Conservation (phyloP, 2,329 filamentous ascomycete genomes). For the Pseudogymnoascus sp. region DNA sequence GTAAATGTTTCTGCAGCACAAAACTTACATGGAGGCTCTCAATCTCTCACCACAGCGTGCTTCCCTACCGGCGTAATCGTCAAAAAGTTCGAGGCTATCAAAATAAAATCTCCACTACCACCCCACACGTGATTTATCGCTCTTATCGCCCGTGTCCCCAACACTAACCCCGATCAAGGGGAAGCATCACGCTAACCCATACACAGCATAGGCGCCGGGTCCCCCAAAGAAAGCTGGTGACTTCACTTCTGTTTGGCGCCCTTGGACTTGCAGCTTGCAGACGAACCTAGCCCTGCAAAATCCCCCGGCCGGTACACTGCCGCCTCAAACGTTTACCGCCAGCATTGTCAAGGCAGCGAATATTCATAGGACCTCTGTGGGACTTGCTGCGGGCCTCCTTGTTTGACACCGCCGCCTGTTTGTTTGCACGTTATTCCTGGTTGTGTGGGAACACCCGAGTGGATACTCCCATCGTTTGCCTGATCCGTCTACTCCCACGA, state of each 20-base stretch:
- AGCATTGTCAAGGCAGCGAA: background rate
- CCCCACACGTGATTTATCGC: conserved; percentile 5
- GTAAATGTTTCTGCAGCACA: background rate
- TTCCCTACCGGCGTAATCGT: background rate
- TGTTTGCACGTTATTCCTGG: background rate
- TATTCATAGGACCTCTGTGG: background rate
- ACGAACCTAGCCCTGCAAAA: background rate
- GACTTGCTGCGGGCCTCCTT: conserved; percentile 1
- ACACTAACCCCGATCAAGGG: background rate
- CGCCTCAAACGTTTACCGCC: background rate
- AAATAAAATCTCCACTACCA: conserved; percentile 8
- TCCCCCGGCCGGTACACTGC: background rate
- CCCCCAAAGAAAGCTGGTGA: background rate
- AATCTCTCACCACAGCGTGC: conserved; percentile 1
- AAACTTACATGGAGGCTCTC: conserved; percentile 12
- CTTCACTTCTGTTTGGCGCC: background rate
- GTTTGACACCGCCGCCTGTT: background rate
- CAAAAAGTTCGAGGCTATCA: conserved; percentile 8
- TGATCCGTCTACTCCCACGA: background rate
- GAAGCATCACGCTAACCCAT: background rate
- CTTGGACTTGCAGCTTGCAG: background rate
- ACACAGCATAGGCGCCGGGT: background rate
- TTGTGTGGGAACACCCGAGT: conserved; percentile 4
- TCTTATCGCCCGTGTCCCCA: conserved; percentile 3
- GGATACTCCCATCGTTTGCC: conserved; percentile 5